Percentiles rank a stretch among this genome's conserved stretches.
Evolutionary conservation across 2,329 filamentous ascomycete species (phyloP).

Genomic region (Alternaria postmessia): DNA sequence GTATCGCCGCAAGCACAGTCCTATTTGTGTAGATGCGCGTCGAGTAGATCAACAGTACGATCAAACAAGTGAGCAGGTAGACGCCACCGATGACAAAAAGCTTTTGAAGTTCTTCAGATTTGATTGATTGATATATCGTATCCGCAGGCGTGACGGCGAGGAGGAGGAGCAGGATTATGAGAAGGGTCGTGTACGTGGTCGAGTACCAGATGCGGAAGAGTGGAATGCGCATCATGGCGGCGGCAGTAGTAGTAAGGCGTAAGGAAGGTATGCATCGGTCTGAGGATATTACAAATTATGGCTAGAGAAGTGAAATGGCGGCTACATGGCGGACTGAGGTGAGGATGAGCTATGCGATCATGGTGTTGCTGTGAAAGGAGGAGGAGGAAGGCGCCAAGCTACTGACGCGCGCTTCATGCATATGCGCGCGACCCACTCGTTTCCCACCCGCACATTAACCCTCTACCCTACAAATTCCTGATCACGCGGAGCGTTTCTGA

Average conservation of each 20-base stretch:
- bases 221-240: constrained; percentile 56
- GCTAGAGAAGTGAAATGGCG: constrained; percentile 17
- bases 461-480: not conserved
- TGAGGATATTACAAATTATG: constrained; percentile 37
- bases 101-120: constrained; percentile 74
- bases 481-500: not conserved
- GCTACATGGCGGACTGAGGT: constrained; percentile 29
- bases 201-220: constrained; percentile 84
- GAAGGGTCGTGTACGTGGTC: constrained; percentile 78
- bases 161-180: constrained; percentile 74
- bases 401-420: constrained; percentile 19
- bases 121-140: constrained; percentile 76
- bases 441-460: not conserved
- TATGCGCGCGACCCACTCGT: constrained; percentile 26
- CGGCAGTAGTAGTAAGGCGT: constrained; percentile 6
- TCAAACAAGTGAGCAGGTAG: constrained; percentile 75
- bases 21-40: constrained; percentile 87
- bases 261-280: constrained; percentile 30
- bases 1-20: constrained; percentile 80
- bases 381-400: constrained; percentile 29
- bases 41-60: constrained; percentile 79
- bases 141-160: constrained; percentile 84
- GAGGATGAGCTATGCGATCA: constrained; percentile 22
- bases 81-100: constrained; percentile 80
- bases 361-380: constrained; percentile 8